A percentile compares a stretch with the other conserved stretches of the same genome.
Evolutionary conservation across 441 rosid genomes (phyloP).

Genomic region (Erodium texanum): DNA sequence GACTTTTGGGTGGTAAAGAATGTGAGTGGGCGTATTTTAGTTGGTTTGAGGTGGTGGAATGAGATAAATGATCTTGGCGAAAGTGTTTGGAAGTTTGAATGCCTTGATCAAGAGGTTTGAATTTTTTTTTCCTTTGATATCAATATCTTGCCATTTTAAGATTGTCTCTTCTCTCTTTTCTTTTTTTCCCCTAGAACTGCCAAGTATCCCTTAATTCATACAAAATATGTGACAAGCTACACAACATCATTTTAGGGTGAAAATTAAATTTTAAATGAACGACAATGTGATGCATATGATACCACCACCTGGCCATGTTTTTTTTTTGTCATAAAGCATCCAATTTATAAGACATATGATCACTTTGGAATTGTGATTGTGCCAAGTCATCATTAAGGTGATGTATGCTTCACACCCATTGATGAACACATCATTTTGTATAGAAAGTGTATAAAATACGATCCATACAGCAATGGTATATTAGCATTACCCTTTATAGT

Average conservation of each 20-base stretch:
- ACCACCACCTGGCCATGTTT: background rate
- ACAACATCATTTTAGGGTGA: background rate
- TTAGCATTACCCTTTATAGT: too few species aligned
- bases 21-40: constrained; percentile 95
- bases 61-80: constrained; percentile 94
- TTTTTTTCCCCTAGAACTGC: too few species aligned
- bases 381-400: background rate
- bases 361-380: background rate
- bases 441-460: too few species aligned
- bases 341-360: background rate
- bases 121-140: background rate
- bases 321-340: too few species aligned
- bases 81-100: constrained; percentile 97
- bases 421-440: too few species aligned
- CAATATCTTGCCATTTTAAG: background rate
- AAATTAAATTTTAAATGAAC: background rate
- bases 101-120: constrained; percentile 96
- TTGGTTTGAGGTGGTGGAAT: constrained; percentile 99
- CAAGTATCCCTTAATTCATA: background rate
- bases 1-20: constrained; percentile 99
- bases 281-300: background rate
- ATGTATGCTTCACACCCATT: too few species aligned
- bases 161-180: too few species aligned
- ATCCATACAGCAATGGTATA: too few species aligned
- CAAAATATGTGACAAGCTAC: background rate